phyloP scores from a whole-genome alignment of 257 asterid species.

The Scutellaria minor region DNA sequence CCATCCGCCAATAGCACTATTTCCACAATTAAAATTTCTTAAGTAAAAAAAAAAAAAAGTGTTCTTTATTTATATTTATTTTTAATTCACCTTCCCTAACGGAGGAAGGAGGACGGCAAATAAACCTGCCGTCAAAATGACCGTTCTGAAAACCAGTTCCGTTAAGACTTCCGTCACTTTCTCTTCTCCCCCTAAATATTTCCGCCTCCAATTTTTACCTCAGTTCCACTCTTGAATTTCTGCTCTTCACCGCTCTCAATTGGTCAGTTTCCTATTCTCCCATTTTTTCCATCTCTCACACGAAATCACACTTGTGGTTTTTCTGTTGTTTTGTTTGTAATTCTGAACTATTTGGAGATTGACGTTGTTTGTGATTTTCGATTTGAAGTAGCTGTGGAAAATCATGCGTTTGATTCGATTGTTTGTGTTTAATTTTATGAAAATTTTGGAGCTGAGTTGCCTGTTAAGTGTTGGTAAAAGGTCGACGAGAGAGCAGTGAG shows the following conservation, averaged over 20 bases:
- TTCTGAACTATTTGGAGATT: constrained; percentile 32
- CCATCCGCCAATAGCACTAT: constrained; percentile 36
- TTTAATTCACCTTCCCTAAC: constrained; percentile 2
- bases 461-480: constrained; percentile 34
- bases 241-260: constrained; percentile 33
- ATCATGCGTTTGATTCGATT: constrained; percentile 28
- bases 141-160: constrained; percentile 37
- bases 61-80: not conserved
- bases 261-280: constrained; percentile 34
- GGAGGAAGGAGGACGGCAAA: constrained; percentile 42
- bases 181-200: constrained; percentile 37
- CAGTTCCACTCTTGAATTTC: constrained; percentile 34
- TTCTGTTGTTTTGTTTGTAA: not conserved
- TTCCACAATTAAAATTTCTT: constrained; percentile 8
- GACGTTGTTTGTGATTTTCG: constrained; percentile 21
- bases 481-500: constrained; percentile 36
- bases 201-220: constrained; percentile 51
- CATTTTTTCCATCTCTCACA: constrained; percentile 21
- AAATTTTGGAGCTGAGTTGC: constrained; percentile 25
- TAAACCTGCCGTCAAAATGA: constrained; percentile 40
- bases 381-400: constrained; percentile 19
- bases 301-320: not conserved
- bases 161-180: constrained; percentile 40
- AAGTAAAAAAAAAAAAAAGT: no score
- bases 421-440: constrained; percentile 21